A percentile compares a stretch with the other conserved stretches of the same genome.
Conservation (phyloP, 192 early-diverging fungal genomes). For the Helicostylum pulchrum region DNA sequence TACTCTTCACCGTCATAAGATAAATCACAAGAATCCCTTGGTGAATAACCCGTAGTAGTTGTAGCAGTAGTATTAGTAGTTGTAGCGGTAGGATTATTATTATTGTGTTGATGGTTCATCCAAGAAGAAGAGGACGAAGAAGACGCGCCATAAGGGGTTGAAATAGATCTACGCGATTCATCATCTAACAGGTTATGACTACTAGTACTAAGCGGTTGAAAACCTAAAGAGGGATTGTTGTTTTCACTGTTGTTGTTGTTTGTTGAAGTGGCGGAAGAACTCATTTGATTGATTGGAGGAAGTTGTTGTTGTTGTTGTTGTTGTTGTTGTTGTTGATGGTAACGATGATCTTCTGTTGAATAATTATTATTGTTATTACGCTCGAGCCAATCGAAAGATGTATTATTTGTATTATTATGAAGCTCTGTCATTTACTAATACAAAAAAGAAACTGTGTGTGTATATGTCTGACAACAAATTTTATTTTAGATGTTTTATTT, state of each 20-base stretch:
- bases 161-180: slow-evolving; percentile 6
- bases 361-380: not conserved
- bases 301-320: not conserved
- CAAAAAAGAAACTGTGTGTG: not conserved
- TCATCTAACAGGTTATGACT: slow-evolving; percentile 7
- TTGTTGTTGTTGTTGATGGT: not conserved
- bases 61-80: not conserved
- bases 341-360: not conserved
- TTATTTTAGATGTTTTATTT: not conserved
- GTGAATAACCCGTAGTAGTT: slow-evolving; percentile 8
- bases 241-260: not conserved
- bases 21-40: slow-evolving; percentile 11
- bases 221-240: not conserved
- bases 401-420: slow-evolving; percentile 8
- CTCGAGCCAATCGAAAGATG: slow-evolving; percentile 5
- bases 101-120: not conserved
- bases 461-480: not conserved
- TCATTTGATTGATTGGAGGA: not conserved
- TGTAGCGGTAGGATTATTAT: not conserved
- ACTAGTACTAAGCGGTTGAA: not conserved
- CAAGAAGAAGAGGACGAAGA: not conserved
- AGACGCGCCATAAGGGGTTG: not conserved
- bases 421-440: slow-evolving; percentile 14
- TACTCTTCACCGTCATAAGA: slow-evolving; percentile 10
- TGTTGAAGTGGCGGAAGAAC: not conserved